These are phyloP conservation scores for Gymnopilus junonius DNA, from an alignment of 768 basidiomycete species.

Conservation along the genomic window DNA sequence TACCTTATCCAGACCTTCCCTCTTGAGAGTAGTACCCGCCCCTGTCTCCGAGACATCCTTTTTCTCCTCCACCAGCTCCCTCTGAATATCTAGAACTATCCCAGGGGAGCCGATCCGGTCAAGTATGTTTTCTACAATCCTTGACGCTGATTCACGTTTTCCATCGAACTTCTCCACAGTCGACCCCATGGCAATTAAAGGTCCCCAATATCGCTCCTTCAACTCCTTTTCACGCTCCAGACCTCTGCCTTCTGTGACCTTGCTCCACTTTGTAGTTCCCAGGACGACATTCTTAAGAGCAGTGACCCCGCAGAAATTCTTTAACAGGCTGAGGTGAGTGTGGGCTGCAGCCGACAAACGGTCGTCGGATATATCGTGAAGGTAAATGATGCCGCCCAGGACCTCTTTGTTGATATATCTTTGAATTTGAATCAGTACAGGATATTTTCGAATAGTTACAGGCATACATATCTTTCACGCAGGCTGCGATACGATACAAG, in stretches of 20 bases:
- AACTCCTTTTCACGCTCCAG: background rate
- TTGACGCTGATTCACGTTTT: background rate
- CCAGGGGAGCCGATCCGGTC: background rate
- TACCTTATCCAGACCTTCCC: background rate
- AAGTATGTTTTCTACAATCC: background rate
- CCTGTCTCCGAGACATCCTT: background rate
- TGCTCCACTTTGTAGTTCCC: conserved; percentile 30
- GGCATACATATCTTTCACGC: conserved; percentile 23
- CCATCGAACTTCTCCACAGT: background rate
- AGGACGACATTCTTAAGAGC: conserved; percentile 35
- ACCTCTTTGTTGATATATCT: conserved; percentile 3
- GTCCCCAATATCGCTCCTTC: background rate
- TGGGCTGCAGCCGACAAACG: conserved; percentile 35
- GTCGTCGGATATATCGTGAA: conserved; percentile 25
- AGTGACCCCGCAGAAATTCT: conserved; percentile 37
- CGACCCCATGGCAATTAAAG: background rate
- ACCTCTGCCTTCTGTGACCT: background rate
- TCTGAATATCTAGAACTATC: background rate
- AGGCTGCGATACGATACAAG: conserved; percentile 26
- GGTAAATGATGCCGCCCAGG: conserved; percentile 31
- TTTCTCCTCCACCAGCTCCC: background rate
- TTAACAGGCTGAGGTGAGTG: conserved; percentile 37
- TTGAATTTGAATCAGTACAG: background rate
- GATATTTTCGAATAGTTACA: background rate
- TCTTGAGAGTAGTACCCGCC: background rate